Conservation (phyloP, 2,329 filamentous ascomycete genomes). For the Ciborinia camelliae region DNA sequence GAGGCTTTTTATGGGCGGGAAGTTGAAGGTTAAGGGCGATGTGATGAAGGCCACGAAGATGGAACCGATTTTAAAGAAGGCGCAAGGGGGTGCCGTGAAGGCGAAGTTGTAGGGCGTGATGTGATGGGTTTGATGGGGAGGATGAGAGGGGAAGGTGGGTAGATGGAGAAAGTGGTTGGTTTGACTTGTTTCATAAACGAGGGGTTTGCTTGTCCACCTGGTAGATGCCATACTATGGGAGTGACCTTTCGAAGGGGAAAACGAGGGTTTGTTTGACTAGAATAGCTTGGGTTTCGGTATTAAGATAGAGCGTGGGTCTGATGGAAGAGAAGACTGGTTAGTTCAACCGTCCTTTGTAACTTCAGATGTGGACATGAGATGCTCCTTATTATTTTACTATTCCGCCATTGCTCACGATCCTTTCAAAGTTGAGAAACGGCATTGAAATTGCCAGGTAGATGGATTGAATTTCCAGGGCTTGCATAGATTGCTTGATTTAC, state of each 20-base stretch:
- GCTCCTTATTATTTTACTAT: neutral
- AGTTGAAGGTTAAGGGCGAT: slow-evolving; percentile 97
- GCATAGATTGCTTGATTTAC: neutral
- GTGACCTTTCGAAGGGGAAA: neutral
- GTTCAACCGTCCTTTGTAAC: neutral
- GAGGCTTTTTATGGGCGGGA: slow-evolving; percentile 90
- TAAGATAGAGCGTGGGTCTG: neutral
- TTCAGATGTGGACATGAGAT: neutral
- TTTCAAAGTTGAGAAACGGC: neutral
- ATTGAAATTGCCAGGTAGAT: neutral
- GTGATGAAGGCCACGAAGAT: slow-evolving; percentile 99
- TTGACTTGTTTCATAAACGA: neutral
- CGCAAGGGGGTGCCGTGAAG: neutral
- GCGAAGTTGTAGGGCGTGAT: slow-evolving; percentile 21
- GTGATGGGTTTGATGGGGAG: too few species aligned
- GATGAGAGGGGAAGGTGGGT: neutral
- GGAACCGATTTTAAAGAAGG: slow-evolving; percentile 45
- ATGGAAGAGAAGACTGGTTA: neutral
- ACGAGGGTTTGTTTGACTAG: neutral
- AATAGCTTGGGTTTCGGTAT: neutral
- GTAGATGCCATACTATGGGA: neutral
- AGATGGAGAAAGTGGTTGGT: neutral
- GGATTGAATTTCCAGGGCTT: neutral
- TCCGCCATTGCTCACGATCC: neutral
- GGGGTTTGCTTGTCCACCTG: neutral